Evolutionary conservation across 2,329 filamentous ascomycete genomes (phyloP).

Genomic region (Ophiostoma novo-ulmi): DNA sequence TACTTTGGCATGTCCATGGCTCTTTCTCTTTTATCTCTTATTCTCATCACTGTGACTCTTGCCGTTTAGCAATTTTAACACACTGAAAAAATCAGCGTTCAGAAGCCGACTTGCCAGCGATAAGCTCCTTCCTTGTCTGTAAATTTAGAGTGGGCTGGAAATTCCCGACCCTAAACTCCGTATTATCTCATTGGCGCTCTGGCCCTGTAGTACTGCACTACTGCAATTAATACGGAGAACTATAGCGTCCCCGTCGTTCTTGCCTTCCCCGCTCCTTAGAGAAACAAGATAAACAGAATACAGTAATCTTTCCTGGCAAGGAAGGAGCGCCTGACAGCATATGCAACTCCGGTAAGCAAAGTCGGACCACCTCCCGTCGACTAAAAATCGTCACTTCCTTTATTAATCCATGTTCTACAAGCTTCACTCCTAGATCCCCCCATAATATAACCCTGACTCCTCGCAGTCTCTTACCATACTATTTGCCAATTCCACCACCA

Average conservation of each 20-base stretch:
- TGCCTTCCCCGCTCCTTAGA: slow-evolving; percentile 11
- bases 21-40: background rate
- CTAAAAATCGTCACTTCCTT: background rate
- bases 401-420: background rate
- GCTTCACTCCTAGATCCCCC: background rate
- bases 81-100: background rate
- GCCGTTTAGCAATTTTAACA: background rate
- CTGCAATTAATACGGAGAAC: background rate
- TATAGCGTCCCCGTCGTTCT: background rate
- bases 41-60: background rate
- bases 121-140: background rate
- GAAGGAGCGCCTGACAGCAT: background rate
- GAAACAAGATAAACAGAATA: slow-evolving; percentile 3
- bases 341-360: slow-evolving; percentile 1
- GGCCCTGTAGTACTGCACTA: background rate
- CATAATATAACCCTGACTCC: background rate
- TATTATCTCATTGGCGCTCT: slow-evolving; percentile 5
- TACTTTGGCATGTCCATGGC: background rate
- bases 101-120: background rate
- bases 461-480: slow-evolving; percentile 3
- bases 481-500: background rate
- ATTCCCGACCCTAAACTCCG: background rate
- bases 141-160: background rate
- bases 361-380: background rate
- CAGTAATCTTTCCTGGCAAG: slow-evolving; percentile 1